phyloP scores from a whole-genome alignment of 2,329 filamentous ascomycete genomes.

The Phaeomoniella chlamydospora region DNA sequence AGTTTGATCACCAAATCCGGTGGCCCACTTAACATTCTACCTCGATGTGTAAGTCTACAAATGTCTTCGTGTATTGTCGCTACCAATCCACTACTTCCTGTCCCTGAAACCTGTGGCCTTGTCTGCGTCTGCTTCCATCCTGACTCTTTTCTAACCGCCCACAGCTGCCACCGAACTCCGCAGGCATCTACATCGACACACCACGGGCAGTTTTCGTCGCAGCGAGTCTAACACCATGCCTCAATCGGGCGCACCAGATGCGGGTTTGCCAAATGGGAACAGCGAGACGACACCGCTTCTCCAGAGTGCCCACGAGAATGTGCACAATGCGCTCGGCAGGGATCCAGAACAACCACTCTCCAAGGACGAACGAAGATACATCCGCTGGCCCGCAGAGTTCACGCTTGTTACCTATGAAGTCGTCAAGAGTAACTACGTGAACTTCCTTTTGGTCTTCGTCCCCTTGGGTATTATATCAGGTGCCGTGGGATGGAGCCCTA shows the following conservation, averaged over 20 bases:
- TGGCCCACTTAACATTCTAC: too few relatives aligned
- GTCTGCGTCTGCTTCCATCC: too few relatives aligned
- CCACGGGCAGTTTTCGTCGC: background rate
- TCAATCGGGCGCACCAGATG: conserved; percentile 4
- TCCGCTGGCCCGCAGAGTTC: conserved; percentile 23
- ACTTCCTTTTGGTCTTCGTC: conserved; percentile 49
- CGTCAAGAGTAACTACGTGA: conserved; percentile 37
- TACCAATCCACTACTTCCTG: too few relatives aligned
- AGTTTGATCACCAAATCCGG: too few relatives aligned
- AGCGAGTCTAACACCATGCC: background rate
- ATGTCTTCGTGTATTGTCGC: too few relatives aligned
- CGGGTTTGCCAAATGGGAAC: conserved; percentile 4
- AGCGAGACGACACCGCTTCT: conserved; percentile 1
- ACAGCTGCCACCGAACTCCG: background rate
- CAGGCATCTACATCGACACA: background rate
- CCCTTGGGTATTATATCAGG: conserved; percentile 47
- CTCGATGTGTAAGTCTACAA: too few relatives aligned
- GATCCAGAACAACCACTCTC: conserved; percentile 12
- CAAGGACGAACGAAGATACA: conserved; percentile 21
- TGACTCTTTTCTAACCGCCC: too few relatives aligned
- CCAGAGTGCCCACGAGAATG: conserved; percentile 1
- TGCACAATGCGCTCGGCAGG: conserved; percentile 4
- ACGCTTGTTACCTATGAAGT: conserved; percentile 26
- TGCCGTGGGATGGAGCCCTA: conserved; percentile 43
- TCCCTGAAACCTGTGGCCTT: too few relatives aligned